Percentiles rank a stretch among this genome's conserved stretches.
Evolutionary conservation across 225 moss, liverwort and hornwort species (phyloP).

Genomic region (Bryum argenteum): DNA sequence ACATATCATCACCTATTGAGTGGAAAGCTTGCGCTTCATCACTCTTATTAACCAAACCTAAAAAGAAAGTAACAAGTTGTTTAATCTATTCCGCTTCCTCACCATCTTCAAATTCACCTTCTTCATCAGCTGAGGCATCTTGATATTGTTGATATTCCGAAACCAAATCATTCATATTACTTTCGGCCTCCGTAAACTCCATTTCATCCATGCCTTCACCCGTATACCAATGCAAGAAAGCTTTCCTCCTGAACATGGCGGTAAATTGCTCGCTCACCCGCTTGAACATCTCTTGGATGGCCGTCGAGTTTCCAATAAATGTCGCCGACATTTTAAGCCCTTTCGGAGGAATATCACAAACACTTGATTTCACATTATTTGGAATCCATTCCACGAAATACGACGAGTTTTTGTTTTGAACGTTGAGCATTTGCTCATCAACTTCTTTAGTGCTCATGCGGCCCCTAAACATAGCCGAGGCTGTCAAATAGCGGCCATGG

Average conservation of each 20-base stretch:
- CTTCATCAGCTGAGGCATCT: conserved; percentile 60
- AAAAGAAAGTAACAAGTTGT: not conserved
- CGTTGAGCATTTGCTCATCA: conserved; percentile 62
- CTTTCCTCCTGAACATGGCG: conserved; percentile 61
- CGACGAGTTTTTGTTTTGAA: conserved; percentile 59
- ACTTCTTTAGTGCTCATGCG: conserved; percentile 65
- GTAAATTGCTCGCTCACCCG: conserved; percentile 64
- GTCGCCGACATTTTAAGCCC: conserved; percentile 57
- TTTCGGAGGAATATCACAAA: conserved; percentile 56
- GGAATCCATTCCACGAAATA: conserved; percentile 67
- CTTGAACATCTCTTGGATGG: conserved; percentile 66
- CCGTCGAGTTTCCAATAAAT: conserved; percentile 55
- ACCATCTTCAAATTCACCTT: conserved; percentile 61
- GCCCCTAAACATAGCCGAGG: conserved; percentile 61
- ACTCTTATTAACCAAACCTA: not conserved
- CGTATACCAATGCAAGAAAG: conserved; percentile 65
- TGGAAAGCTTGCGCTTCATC: too few species aligned
- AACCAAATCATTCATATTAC: conserved; percentile 64
- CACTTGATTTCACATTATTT: conserved; percentile 60
- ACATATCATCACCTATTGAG: too few species aligned
- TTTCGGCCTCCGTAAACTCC: conserved; percentile 65
- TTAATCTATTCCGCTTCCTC: conserved; percentile 35
- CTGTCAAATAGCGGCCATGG: conserved; percentile 59
- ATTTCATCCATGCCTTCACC: conserved; percentile 66
- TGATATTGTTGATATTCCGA: conserved; percentile 66